Evolutionary conservation across 2,329 filamentous ascomycete genomes (phyloP).

Genomic region (Cucurbitaria berberidis): DNA sequence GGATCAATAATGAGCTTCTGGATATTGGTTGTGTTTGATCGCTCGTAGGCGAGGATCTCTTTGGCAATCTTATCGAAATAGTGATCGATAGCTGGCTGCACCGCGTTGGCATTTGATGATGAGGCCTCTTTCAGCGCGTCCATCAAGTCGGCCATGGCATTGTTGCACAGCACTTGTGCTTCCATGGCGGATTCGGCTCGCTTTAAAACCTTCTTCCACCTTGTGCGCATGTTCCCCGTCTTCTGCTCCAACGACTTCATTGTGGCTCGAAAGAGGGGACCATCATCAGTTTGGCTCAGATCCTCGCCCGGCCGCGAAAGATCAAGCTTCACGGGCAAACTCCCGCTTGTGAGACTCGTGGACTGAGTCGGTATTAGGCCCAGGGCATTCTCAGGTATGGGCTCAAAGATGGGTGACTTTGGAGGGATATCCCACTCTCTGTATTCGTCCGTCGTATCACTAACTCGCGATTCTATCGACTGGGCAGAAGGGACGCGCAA

Average conservation of each 20-base stretch:
- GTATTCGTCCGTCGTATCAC: constrained; percentile 66
- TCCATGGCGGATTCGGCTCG: constrained; percentile 87
- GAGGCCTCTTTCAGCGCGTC: constrained; percentile 87
- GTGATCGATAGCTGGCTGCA: constrained; percentile 95
- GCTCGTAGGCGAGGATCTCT: constrained; percentile 87
- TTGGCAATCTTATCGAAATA: constrained; percentile 97
- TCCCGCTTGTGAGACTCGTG: constrained; percentile 45
- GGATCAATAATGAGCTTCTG: constrained; percentile 96
- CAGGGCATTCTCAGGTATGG: constrained; percentile 56
- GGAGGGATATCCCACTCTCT: constrained; percentile 53
- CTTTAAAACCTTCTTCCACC: constrained; percentile 96
- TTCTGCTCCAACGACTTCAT: constrained; percentile 97
- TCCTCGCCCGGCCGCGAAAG: constrained; percentile 85
- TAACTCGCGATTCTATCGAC: constrained; percentile 82
- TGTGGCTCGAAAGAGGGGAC: constrained; percentile 92
- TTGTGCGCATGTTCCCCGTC: constrained; percentile 88
- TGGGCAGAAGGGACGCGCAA: constrained; percentile 85
- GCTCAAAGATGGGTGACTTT: constrained; percentile 55
- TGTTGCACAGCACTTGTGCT: constrained; percentile 83
- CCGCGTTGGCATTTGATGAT: constrained; percentile 89
- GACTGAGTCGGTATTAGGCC: constrained; percentile 51
- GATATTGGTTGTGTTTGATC: constrained; percentile 80
- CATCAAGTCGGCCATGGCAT: constrained; percentile 81
- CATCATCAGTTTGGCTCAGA: constrained; percentile 84
- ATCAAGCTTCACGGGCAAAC: constrained; percentile 73